Percentiles rank a stretch among this genome's conserved stretches.
These are phyloP conservation scores for Talaromyces sp. DNA, from an alignment of 2,329 filamentous ascomycete genomes.

Conservation along the genomic window DNA sequence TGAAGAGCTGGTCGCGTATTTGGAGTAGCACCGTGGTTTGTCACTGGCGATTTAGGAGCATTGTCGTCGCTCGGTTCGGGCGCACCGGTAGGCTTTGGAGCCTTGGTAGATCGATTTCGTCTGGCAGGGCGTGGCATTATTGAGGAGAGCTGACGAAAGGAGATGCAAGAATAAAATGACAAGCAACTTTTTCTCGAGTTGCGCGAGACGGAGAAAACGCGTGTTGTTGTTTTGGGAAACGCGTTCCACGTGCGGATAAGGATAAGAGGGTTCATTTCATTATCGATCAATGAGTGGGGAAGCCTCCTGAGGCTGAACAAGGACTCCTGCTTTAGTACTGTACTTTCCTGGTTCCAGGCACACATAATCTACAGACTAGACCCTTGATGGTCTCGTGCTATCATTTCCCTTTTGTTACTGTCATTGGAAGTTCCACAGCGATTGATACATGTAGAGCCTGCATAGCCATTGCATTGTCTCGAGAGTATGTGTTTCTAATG, in stretches of 20 bases:
- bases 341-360: too few relatives aligned
- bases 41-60: slow-evolving; percentile 18
- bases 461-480: background rate
- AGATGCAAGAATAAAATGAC: background rate
- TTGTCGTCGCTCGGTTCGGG: slow-evolving; percentile 7
- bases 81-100: slow-evolving; percentile 2
- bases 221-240: slow-evolving; percentile 19
- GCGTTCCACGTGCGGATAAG: slow-evolving; percentile 17
- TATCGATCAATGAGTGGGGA: background rate
- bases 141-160: background rate
- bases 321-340: too few relatives aligned
- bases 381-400: too few relatives aligned
- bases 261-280: background rate
- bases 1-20: slow-evolving; percentile 25
- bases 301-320: background rate
- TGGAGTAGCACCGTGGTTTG: slow-evolving; percentile 17
- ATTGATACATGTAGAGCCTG: background rate
- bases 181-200: slow-evolving; percentile 10
- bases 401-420: too few relatives aligned
- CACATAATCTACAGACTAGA: too few relatives aligned
- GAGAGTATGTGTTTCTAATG: background rate
- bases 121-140: slow-evolving; percentile 29
- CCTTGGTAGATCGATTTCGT: slow-evolving; percentile 21
- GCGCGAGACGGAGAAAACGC: background rate
- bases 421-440: too few relatives aligned